phyloP scores from a whole-genome alignment of 306 rosid genomes.

The Urtica urens region DNA sequence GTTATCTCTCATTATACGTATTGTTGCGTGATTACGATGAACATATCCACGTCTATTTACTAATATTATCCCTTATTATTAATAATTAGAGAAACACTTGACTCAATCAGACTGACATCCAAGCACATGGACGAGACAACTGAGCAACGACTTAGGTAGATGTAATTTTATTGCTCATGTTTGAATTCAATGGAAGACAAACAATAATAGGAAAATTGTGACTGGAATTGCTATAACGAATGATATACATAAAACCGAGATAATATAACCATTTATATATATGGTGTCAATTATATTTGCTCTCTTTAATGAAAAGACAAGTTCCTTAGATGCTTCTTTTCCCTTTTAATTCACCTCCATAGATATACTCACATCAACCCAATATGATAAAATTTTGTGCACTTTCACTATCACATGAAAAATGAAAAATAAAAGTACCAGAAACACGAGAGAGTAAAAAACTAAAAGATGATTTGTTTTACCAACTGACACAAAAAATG shows the following conservation, averaged over 20 bases:
- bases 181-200: conserved; percentile 19
- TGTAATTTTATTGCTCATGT: conserved; percentile 12
- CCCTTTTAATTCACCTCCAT: conserved; percentile 32
- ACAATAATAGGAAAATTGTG: conserved; percentile 24
- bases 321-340: conserved; percentile 64
- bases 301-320: conserved; percentile 58
- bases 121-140: conserved; percentile 32
- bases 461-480: conserved; percentile 45
- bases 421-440: conserved; percentile 23
- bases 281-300: conserved; percentile 37
- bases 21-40: too few relatives aligned
- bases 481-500: conserved; percentile 27
- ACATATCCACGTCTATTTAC: too few relatives aligned
- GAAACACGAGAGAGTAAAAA: conserved; percentile 33
- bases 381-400: conserved; percentile 28
- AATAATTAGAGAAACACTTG: not conserved
- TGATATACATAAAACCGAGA: conserved; percentile 44
- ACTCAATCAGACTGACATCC: conserved; percentile 25
- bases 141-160: conserved; percentile 19
- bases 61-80: too few relatives aligned
- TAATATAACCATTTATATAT: too few relatives aligned
- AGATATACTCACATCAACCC: conserved; percentile 32
- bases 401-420: conserved; percentile 53
- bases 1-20: too few relatives aligned
- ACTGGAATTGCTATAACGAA: conserved; percentile 22